A percentile compares a stretch with the other conserved stretches of the same genome.
These are phyloP conservation scores for Rhynchospora pubera DNA, from an alignment of 176 grass and related monocot genomes.

Conservation along the genomic window DNA sequence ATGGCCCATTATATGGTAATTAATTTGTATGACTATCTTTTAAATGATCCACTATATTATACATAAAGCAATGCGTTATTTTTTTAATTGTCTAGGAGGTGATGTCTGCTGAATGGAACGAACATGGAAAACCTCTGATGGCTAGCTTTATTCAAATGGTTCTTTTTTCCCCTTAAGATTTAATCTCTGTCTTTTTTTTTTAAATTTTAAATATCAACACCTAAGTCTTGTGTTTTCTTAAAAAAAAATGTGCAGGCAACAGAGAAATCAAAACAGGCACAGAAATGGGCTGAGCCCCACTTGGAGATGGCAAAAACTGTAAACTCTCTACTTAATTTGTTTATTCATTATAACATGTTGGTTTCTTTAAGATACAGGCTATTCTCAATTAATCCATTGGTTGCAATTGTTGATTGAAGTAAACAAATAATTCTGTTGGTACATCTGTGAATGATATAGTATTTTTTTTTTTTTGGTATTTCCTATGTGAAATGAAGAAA, in stretches of 20 bases:
- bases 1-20: conserved; percentile 38
- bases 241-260: conserved; percentile 49
- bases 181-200: neutral
- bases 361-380: neutral
- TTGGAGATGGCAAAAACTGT: conserved; percentile 63
- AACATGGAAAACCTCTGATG: conserved; percentile 56
- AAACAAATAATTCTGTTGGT: neutral
- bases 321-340: conserved; percentile 34
- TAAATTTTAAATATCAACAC: conserved; percentile 8
- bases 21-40: neutral
- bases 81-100: conserved; percentile 40
- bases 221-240: neutral
- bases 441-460: conserved; percentile 19
- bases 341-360: neutral
- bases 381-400: neutral
- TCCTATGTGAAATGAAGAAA: conserved; percentile 51
- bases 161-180: conserved; percentile 17
- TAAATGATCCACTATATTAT: neutral
- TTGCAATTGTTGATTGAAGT: neutral
- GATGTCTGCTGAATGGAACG: conserved; percentile 59
- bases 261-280: conserved; percentile 55
- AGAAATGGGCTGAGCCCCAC: conserved; percentile 73
- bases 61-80: conserved; percentile 11
- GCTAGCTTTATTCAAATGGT: conserved; percentile 66
- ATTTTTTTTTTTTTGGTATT: neutral